These are phyloP conservation scores for Coemansia sp. DNA, from an alignment of 192 early-diverging fungal species.

Conservation along the genomic window DNA sequence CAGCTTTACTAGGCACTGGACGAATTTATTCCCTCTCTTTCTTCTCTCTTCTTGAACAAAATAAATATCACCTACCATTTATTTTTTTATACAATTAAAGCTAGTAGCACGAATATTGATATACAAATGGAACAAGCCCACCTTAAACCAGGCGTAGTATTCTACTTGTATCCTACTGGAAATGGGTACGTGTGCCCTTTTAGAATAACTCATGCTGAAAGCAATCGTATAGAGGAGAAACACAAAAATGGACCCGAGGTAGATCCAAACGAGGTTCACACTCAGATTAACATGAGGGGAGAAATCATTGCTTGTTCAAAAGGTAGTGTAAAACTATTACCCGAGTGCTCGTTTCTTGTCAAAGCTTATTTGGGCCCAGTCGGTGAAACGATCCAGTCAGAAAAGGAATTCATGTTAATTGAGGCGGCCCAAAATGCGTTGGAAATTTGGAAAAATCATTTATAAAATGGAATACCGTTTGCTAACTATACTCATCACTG, in stretches of 20 bases:
- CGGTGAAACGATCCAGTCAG: background rate
- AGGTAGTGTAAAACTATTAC: background rate
- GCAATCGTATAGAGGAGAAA: background rate
- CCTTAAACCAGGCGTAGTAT: too few species aligned
- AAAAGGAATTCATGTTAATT: background rate
- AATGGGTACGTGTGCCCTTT: background rate
- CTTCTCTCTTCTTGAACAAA: too few species aligned
- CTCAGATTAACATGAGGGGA: too few species aligned
- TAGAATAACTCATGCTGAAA: background rate
- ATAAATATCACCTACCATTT: background rate
- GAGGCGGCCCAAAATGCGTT: background rate
- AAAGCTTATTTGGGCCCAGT: background rate
- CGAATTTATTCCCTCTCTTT: too few species aligned
- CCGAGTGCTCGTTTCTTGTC: background rate
- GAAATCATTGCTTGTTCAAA: background rate
- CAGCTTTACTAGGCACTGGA: too few species aligned
- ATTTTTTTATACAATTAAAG: too few species aligned
- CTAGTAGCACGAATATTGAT: too few species aligned
- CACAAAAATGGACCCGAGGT: background rate
- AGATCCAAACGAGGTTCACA: background rate
- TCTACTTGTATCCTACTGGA: background rate
- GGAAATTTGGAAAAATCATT: too few species aligned
- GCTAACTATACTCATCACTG: background rate
- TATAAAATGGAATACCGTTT: too few species aligned
- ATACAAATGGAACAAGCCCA: too few species aligned